These are phyloP conservation scores for Colletotrichum tropicicola DNA, from an alignment of 2,329 filamentous ascomycete species.

Conservation along the genomic window DNA sequence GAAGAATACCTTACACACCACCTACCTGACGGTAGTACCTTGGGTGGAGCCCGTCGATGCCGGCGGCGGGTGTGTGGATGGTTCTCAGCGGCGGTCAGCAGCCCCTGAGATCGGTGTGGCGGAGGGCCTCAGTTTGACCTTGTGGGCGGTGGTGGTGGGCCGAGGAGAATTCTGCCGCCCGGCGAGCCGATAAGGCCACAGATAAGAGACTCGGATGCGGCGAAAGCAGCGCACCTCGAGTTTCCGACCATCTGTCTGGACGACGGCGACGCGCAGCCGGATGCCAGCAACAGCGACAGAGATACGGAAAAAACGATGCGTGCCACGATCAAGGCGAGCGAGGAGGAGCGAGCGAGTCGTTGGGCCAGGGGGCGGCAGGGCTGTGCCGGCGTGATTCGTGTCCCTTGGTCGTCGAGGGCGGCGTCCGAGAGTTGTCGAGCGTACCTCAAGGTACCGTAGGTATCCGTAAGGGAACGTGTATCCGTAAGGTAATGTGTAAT, in stretches of 20 bases:
- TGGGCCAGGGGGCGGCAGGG: background rate
- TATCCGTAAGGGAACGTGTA: too few relatives aligned
- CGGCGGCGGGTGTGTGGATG: too few relatives aligned
- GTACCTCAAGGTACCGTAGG: too few relatives aligned
- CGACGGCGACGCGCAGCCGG: too few relatives aligned
- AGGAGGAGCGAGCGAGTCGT: background rate
- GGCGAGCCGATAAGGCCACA: background rate
- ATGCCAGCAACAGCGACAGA: too few relatives aligned
- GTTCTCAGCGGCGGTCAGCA: too few relatives aligned
- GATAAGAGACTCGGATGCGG: background rate
- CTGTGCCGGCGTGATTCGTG: background rate
- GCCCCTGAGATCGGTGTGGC: too few relatives aligned
- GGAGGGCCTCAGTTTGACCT: constrained; percentile 20
- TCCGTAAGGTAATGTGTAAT: too few relatives aligned
- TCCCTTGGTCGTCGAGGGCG: background rate
- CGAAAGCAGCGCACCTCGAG: background rate
- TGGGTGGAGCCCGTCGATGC: too few relatives aligned
- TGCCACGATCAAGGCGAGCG: background rate
- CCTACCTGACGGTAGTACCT: too few relatives aligned
- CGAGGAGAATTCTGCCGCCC: background rate
- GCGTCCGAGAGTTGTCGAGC: background rate
- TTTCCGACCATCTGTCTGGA: background rate
- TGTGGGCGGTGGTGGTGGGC: background rate
- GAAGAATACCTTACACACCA: too few relatives aligned
- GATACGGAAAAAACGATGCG: too few relatives aligned